Evolutionary conservation across 2,329 filamentous ascomycete species (phyloP).

Genomic region (Arthrocladium fulminans): DNA sequence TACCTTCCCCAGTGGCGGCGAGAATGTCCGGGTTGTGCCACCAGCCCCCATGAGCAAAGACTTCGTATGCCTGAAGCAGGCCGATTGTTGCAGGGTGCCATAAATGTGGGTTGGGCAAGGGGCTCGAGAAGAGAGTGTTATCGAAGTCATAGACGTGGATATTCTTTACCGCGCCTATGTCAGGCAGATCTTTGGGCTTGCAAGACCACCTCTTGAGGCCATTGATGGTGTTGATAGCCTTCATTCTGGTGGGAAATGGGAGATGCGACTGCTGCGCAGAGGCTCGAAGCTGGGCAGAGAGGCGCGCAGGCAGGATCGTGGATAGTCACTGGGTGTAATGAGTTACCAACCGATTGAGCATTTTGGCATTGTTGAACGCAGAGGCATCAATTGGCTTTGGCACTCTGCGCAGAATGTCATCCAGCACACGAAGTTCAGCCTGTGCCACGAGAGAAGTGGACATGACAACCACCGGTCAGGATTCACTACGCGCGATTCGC

Average conservation of each 20-base stretch:
- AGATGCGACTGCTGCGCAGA: not conserved
- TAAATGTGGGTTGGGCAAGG: slow-evolving; percentile 76
- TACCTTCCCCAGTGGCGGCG: slow-evolving; percentile 72
- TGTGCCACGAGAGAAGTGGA: not conserved
- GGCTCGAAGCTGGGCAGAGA: not conserved
- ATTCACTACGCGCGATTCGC: not conserved
- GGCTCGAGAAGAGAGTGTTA: slow-evolving; percentile 89
- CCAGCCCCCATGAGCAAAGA: slow-evolving; percentile 80
- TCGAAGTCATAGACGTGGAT: slow-evolving; percentile 98
- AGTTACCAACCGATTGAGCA: not conserved
- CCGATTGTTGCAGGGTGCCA: slow-evolving; percentile 77
- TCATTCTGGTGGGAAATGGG: slow-evolving; percentile 12
- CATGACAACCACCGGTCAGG: not conserved
- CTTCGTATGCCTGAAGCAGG: slow-evolving; percentile 63
- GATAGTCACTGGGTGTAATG: not conserved
- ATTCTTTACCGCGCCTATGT: slow-evolving; percentile 58
- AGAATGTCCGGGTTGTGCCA: slow-evolving; percentile 91
- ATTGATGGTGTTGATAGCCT: slow-evolving; percentile 52
- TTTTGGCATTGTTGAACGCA: not conserved
- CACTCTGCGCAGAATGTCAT: too few relatives aligned
- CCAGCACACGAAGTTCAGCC: too few relatives aligned
- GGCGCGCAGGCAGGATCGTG: not conserved
- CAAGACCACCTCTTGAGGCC: slow-evolving; percentile 78
- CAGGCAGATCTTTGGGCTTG: slow-evolving; percentile 56
- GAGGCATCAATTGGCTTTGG: not conserved